Conservation (phyloP, 495 filamentous ascomycete species). For the Penicillium pancosmium region DNA sequence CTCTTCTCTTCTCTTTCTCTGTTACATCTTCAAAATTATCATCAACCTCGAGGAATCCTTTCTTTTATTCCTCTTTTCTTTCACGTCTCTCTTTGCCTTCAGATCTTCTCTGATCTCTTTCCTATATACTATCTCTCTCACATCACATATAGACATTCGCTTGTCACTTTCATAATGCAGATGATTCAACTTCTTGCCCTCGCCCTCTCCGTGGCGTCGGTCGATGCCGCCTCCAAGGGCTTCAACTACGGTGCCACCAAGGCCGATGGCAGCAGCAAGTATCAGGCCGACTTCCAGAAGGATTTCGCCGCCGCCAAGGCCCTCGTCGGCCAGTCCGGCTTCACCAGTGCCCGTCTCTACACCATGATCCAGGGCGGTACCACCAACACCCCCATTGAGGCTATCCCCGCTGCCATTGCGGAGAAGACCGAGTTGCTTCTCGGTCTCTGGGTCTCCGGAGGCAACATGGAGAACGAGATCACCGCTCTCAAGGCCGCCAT, state of each 20-base stretch:
- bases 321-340: constrained; percentile 70
- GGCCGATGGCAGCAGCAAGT: constrained; percentile 62
- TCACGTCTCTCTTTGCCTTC: neutral
- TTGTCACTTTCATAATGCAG: constrained; percentile 34
- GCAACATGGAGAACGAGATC: constrained; percentile 69
- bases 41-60: constrained; percentile 1
- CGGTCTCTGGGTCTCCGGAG: constrained; percentile 76
- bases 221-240: constrained; percentile 61
- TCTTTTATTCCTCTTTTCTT: constrained; percentile 11
- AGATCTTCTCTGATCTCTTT: constrained; percentile 7
- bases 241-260: constrained; percentile 81
- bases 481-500: constrained; percentile 67
- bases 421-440: constrained; percentile 73
- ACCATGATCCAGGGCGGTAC: constrained; percentile 65
- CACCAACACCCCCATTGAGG: constrained; percentile 60
- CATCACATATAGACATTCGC: constrained; percentile 3
- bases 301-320: constrained; percentile 72
- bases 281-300: constrained; percentile 65
- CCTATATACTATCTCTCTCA: constrained; percentile 7
- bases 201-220: constrained; percentile 45
- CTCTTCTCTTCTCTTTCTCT: constrained; percentile 12
- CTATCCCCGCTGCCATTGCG: constrained; percentile 79
- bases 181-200: constrained; percentile 45
- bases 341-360: constrained; percentile 71
- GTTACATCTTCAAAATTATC: constrained; percentile 5